These are phyloP conservation scores for Fermentozyma sake DNA, from an alignment of 1,139 yeast genomes.

Conservation along the genomic window DNA sequence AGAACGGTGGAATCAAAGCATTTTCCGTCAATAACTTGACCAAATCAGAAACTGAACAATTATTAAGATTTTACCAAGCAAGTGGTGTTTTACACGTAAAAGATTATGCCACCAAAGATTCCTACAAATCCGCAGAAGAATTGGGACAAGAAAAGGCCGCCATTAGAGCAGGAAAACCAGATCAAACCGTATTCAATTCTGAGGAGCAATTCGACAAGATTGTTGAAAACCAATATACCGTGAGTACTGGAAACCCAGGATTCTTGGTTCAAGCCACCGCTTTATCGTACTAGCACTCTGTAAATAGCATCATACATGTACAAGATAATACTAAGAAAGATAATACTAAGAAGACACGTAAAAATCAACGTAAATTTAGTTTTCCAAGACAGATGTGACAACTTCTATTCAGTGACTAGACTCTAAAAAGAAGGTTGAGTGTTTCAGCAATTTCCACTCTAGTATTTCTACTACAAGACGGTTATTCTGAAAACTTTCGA, in stretches of 20 bases:
- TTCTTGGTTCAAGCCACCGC: conserved; percentile 47
- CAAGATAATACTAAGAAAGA: too few species aligned
- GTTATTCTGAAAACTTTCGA: too few species aligned
- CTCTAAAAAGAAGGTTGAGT: too few species aligned
- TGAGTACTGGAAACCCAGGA: conserved; percentile 82
- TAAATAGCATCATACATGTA: too few species aligned
- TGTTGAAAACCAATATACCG: conserved; percentile 52
- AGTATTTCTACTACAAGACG: too few species aligned
- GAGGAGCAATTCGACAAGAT: conserved; percentile 29
- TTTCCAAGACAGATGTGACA: too few species aligned
- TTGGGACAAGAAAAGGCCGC: conserved; percentile 12
- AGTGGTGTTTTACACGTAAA: conserved; percentile 49
- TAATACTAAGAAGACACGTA: too few species aligned
- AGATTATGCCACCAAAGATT: conserved; percentile 40
- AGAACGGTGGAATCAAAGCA: conserved; percentile 44
- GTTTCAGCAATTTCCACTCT: too few species aligned
- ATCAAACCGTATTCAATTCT: conserved; percentile 14
- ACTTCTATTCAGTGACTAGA: too few species aligned
- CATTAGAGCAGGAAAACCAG: conserved; percentile 12
- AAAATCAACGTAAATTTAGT: too few species aligned
- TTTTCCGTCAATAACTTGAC: conserved; percentile 48
- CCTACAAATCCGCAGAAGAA: conserved; percentile 22
- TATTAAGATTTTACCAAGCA: conserved; percentile 51
- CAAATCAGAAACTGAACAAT: conserved; percentile 48
- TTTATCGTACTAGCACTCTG: conserved; percentile 11